Evolutionary conservation across 495 filamentous ascomycete genomes (phyloP), one percentile per base, ranked within the genome.

Genomic region (Talaromyces adpressus): DNA sequence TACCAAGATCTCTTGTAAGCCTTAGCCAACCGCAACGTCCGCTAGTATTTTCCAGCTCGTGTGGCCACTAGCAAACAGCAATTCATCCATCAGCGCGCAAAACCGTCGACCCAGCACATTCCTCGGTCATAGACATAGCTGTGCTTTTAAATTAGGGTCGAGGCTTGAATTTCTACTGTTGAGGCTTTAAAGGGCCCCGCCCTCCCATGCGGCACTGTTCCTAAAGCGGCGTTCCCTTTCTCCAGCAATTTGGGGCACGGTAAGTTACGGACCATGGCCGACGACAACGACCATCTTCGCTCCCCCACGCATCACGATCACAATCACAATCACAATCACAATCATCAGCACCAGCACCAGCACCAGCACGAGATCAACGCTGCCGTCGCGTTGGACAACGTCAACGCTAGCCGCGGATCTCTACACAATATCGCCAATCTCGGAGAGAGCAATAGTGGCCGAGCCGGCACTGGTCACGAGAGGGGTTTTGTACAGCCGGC

Each of bases 401-500:
- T 60, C 22, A 2, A 60, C 39, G 16, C 34, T 41, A 60, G 2
- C 30, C 58, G 22, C 58, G 58, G 16, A 47, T 12, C 14, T 29
- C 14, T 16, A 25, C 58, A 1, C 4, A 47, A 47, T 25, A 23
- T n/a, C 58, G 14, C 32, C 36, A 14, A 45, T 25, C 57, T 34
- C 32, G 57, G 27, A 59, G 29, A 23, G 20, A 56, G 41, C 62
- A 29, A 22, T 49, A 25, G 22, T 22, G 45, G 56, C 62, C 53
- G 34, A 11, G 65, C 57, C 3, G 64, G 63, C 64, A 57, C 60
- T 71, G 71, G 76, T 79, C 81, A 82, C 77, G 78, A 81, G 73
- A 73, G 67, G 59, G 74, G 68, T 63, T 87, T 86, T 76, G 91
- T 94, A 69, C 86, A 89, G 80, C 93, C 91, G 68, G 89, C 89